Conservation (phyloP, 192 early-diverging fungal genomes). For the Linnemannia hyalina region DNA sequence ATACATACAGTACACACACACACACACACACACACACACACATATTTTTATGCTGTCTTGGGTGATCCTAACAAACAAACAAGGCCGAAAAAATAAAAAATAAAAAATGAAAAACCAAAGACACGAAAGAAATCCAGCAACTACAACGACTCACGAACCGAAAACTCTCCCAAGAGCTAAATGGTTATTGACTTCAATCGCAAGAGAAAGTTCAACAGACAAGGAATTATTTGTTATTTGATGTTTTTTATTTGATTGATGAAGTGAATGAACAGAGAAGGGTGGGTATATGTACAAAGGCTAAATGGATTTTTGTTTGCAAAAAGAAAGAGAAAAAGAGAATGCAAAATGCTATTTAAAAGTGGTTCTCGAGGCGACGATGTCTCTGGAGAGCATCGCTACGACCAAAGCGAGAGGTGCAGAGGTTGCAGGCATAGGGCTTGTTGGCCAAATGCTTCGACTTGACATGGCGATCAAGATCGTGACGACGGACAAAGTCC, state of each 20-base stretch:
- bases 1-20: too few relatives aligned
- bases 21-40: too few relatives aligned
- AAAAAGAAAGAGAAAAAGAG: not conserved
- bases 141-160: too few relatives aligned
- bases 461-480: constrained; percentile 79
- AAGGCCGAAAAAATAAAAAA: too few relatives aligned
- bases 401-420: constrained; percentile 78
- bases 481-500: constrained; percentile 83
- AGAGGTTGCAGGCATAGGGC: constrained; percentile 71
- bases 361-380: constrained; percentile 49
- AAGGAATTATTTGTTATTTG: not conserved
- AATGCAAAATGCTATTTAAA: constrained; percentile 14
- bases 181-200: too few relatives aligned
- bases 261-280: not conserved
- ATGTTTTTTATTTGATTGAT: not conserved
- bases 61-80: too few relatives aligned
- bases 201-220: too few relatives aligned
- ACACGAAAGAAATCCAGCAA: too few relatives aligned
- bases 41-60: too few relatives aligned
- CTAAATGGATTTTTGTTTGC: not conserved
- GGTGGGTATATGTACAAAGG: constrained; percentile 19
- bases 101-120: too few relatives aligned
- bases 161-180: too few relatives aligned
- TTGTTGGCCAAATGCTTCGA: constrained; percentile 71
- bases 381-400: constrained; percentile 83